A percentile compares a stretch with the other conserved stretches of the same genome.
Evolutionary conservation across 805 yeast species (phyloP).

Genomic region (Ogataea populi-albae): DNA sequence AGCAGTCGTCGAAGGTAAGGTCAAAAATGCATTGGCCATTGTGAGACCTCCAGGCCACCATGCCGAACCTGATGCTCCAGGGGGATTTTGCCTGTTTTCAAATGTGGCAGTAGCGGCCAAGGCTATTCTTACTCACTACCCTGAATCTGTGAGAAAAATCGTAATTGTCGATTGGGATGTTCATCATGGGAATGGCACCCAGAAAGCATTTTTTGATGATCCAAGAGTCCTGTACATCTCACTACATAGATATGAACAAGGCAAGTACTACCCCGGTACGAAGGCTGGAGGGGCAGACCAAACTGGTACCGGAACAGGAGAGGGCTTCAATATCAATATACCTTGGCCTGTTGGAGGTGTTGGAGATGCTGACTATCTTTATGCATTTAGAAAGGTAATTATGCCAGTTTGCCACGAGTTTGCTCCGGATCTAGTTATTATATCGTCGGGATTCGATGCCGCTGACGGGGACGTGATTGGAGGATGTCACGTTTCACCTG

Average conservation of each 20-base stretch:
- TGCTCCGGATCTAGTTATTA: conserved; percentile 87
- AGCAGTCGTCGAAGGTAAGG: conserved; percentile 90
- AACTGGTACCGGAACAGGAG: conserved; percentile 83
- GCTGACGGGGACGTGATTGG: conserved; percentile 98
- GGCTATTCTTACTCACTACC: conserved; percentile 73
- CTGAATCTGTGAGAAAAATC: conserved; percentile 82
- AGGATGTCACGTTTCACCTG: conserved; percentile 92
- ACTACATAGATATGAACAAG: conserved; percentile 88
- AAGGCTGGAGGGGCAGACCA: conserved; percentile 76
- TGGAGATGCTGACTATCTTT: conserved; percentile 92
- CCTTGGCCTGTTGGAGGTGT: conserved; percentile 94
- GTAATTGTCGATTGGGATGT: conserved; percentile 96
- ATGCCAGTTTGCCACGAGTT: conserved; percentile 89
- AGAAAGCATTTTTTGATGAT: conserved; percentile 83
- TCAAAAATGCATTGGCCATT: conserved; percentile 88
- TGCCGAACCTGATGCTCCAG: conserved; percentile 96
- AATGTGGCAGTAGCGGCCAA: conserved; percentile 98
- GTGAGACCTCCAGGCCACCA: conserved; percentile 99
- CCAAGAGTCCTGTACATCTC: conserved; percentile 90
- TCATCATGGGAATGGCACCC: conserved; percentile 99
- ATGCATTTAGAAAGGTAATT: conserved; percentile 81
- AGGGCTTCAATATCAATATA: conserved; percentile 82
- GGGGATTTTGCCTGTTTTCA: conserved; percentile 94
- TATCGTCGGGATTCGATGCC: conserved; percentile 96
- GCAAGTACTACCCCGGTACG: conserved; percentile 92